Percentiles rank a stretch among this genome's conserved stretches.
phyloP scores from a whole-genome alignment of 306 rosid species.

The Vigna unguiculata region DNA sequence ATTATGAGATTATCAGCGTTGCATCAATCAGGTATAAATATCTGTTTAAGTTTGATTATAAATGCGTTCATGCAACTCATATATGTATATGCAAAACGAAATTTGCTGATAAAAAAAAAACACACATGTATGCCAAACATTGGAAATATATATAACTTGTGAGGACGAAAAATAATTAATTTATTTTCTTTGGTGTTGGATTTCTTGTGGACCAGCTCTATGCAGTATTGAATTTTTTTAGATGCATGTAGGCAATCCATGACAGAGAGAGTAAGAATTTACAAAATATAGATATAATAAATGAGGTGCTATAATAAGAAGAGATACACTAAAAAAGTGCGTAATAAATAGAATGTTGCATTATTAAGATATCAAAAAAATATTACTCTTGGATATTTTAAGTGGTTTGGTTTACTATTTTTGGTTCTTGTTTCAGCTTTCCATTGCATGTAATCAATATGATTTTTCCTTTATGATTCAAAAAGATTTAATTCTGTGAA shows the following conservation, averaged over 20 bases:
- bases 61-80: not conserved
- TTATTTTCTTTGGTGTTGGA: not conserved
- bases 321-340: not conserved
- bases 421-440: not conserved
- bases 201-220: not conserved
- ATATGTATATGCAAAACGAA: not conserved
- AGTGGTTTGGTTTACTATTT: not conserved
- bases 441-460: not conserved
- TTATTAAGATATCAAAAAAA: not conserved
- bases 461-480: too few relatives aligned
- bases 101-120: too few relatives aligned
- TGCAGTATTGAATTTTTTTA: not conserved
- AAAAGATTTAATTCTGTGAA: not conserved
- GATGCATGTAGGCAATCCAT: too few relatives aligned
- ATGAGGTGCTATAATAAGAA: not conserved
- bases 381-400: not conserved
- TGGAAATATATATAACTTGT: not conserved
- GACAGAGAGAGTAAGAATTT: too few relatives aligned
- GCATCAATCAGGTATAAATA: slow-evolving; percentile 70
- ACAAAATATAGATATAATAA: not conserved
- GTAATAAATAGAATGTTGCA: not conserved
- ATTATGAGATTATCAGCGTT: slow-evolving; percentile 64
- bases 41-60: slow-evolving; percentile 18
- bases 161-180: not conserved
- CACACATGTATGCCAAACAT: too few relatives aligned